Evolutionary conservation across 306 rosid genomes (phyloP).

Genomic region (Lithocarpus polystachyus): DNA sequence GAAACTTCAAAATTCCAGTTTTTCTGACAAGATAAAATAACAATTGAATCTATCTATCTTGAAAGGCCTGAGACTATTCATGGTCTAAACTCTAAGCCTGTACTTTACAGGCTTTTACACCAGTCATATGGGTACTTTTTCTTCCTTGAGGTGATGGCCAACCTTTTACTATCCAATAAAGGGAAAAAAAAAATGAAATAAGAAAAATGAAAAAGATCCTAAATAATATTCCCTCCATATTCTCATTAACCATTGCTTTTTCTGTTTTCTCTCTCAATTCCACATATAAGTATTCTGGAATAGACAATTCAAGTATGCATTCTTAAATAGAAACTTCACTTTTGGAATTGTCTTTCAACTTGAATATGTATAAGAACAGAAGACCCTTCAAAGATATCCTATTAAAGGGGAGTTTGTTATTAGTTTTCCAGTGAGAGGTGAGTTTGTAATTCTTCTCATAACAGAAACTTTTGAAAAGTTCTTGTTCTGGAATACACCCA

Average conservation of each 20-base stretch:
- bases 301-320: neutral
- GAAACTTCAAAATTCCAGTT: no score
- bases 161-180: no score
- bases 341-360: no score
- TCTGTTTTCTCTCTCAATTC: neutral
- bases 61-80: no score
- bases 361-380: neutral
- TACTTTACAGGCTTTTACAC: no score
- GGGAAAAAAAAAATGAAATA: no score
- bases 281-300: neutral
- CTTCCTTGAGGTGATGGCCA: no score
- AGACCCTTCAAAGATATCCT: neutral
- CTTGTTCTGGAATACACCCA: neutral
- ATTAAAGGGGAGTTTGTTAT: neutral
- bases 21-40: no score
- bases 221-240: constrained; percentile 15
- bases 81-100: no score
- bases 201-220: neutral
- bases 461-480: neutral
- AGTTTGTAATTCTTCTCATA: neutral
- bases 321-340: no score
- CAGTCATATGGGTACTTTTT: no score
- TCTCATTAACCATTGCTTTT: neutral
- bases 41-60: no score
- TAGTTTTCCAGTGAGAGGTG: neutral